Evolutionary conservation across 2,329 filamentous ascomycete species (phyloP).

Genomic region (Ascochyta viciae-villosae): DNA sequence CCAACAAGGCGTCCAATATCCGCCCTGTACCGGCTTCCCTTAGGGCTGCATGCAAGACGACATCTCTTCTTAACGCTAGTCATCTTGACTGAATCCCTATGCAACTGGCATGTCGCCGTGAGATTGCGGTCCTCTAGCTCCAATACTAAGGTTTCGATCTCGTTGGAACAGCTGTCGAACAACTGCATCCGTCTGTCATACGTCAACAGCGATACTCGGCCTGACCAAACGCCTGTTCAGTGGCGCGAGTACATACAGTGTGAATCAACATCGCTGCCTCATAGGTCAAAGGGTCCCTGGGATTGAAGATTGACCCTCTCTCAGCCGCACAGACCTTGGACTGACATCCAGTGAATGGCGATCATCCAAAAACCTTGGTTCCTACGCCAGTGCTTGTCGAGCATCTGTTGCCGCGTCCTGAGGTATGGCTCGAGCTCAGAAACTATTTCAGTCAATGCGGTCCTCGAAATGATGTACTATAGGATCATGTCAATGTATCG

Average conservation of each 20-base stretch:
- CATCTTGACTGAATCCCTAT: constrained; percentile 2
- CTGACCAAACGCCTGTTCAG: background rate
- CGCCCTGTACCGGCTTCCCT: constrained; percentile 1
- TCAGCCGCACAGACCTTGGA: background rate
- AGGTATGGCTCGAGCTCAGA: too few species aligned
- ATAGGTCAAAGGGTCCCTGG: background rate
- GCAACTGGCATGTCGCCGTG: constrained; percentile 8
- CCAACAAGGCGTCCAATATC: background rate
- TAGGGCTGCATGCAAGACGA: constrained; percentile 2
- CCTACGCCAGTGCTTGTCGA: too few species aligned
- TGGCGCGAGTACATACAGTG: background rate
- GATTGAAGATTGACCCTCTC: background rate
- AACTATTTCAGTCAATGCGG: too few species aligned
- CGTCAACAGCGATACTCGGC: background rate
- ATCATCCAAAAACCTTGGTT: too few species aligned
- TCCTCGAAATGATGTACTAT: too few species aligned
- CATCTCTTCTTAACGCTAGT: constrained; percentile 4
- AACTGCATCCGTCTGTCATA: background rate
- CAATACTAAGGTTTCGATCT: constrained; percentile 5
- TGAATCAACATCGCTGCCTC: background rate
- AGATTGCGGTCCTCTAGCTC: constrained; percentile 1
- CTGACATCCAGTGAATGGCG: too few species aligned
- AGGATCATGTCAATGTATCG: too few species aligned
- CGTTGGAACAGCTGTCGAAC: background rate
- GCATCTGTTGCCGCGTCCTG: too few species aligned